These are phyloP conservation scores for Saccharomyces uvarum DNA, from an alignment of 1,139 yeast species.

Conservation along the genomic window DNA sequence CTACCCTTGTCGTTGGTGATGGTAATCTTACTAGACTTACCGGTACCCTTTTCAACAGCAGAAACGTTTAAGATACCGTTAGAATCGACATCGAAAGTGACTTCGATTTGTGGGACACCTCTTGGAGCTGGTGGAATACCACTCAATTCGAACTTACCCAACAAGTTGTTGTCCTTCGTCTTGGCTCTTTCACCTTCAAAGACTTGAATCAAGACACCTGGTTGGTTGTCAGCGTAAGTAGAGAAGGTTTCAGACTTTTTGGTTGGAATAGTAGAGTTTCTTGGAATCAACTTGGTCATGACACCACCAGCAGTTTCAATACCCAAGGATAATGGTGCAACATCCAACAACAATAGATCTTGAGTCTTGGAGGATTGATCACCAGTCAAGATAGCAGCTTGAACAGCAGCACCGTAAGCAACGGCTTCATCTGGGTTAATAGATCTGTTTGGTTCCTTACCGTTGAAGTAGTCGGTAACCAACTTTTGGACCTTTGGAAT, in stretches of 20 bases:
- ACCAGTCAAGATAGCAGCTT: slow-evolving; percentile 92
- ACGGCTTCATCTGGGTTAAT: slow-evolving; percentile 95
- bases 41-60: slow-evolving; percentile 87
- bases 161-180: slow-evolving; percentile 88
- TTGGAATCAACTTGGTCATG: slow-evolving; percentile 83
- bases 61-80: slow-evolving; percentile 91
- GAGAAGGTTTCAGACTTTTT: slow-evolving; percentile 89
- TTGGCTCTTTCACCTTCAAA: slow-evolving; percentile 92
- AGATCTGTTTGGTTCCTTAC: slow-evolving; percentile 83
- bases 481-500: slow-evolving; percentile 88
- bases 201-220: slow-evolving; percentile 88
- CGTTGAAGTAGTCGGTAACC: slow-evolving; percentile 80
- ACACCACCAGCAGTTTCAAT: slow-evolving; percentile 95
- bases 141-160: slow-evolving; percentile 85
- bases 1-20: slow-evolving; percentile 94
- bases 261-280: slow-evolving; percentile 90
- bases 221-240: slow-evolving; percentile 88
- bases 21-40: slow-evolving; percentile 73
- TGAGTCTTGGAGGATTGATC: slow-evolving; percentile 59
- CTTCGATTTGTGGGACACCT: slow-evolving; percentile 94
- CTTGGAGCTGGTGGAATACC: slow-evolving; percentile 96
- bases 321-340: slow-evolving; percentile 82
- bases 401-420: slow-evolving; percentile 97
- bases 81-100: slow-evolving; percentile 85
- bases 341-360: slow-evolving; percentile 81